Evolutionary conservation across 176 grass and related monocot genomes (phyloP).

Genomic region (Lolium perenne): DNA sequence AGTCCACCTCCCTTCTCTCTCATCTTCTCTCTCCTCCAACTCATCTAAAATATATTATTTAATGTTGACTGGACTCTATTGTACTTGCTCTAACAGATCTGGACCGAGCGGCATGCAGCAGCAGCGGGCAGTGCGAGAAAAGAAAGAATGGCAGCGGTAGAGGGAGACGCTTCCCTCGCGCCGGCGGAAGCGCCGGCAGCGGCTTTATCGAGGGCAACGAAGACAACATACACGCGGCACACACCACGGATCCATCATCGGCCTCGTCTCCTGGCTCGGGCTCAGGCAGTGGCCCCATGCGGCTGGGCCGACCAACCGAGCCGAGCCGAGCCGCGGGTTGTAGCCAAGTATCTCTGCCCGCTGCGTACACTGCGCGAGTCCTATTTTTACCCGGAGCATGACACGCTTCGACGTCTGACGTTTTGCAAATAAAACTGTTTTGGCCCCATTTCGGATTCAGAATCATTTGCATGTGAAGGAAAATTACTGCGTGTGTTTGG

Average conservation of each 20-base stretch:
- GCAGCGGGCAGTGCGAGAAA: conserved; percentile 18
- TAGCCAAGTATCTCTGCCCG: neutral
- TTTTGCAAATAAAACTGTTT: neutral
- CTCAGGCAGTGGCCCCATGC: neutral
- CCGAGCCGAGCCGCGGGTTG: no score
- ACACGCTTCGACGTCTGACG: neutral
- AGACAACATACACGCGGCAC: conserved; percentile 8
- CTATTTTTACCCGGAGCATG: no score
- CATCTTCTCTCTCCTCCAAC: no score
- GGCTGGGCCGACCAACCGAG: neutral
- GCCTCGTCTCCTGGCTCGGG: neutral
- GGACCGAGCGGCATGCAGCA: neutral
- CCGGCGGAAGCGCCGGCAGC: conserved; percentile 43
- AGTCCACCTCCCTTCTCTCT: no score
- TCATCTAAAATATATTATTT: no score
- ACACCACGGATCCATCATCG: neutral
- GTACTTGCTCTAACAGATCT: no score
- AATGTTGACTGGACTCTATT: no score
- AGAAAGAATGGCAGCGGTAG: neutral
- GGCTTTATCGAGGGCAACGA: conserved; percentile 59
- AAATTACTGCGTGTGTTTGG: neutral
- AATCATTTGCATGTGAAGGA: no score
- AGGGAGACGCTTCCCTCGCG: conserved; percentile 21
- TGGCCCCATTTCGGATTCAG: no score
- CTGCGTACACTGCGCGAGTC: no score